Percentiles rank a stretch among this genome's conserved stretches.
Evolutionary conservation across 192 early-diverging fungal species (phyloP).

Genomic region (Podochytrium sp.): DNA sequence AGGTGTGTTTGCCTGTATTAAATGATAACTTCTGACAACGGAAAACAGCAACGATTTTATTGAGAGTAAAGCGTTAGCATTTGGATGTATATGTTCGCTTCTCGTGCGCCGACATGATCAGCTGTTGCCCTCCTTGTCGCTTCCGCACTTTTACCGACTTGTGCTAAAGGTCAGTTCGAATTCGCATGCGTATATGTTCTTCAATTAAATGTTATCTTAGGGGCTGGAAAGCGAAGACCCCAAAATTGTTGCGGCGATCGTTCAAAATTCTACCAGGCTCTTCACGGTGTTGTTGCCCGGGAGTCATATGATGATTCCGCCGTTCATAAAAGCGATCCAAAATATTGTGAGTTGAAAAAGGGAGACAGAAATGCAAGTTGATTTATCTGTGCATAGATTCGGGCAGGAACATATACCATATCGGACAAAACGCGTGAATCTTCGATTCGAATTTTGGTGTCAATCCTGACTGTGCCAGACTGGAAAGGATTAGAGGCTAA

Average conservation of each 20-base stretch:
- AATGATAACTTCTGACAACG: not conserved
- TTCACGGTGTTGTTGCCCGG: constrained; percentile 75
- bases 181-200: not conserved
- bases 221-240: constrained; percentile 61
- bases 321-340: constrained; percentile 65
- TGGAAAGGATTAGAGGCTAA: not conserved
- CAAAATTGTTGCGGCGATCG: constrained; percentile 65
- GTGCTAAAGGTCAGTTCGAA: constrained; percentile 55
- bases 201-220: constrained; percentile 37
- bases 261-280: constrained; percentile 68
- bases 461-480: constrained; percentile 44
- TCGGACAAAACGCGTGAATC: constrained; percentile 49
- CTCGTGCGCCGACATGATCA: constrained; percentile 80
- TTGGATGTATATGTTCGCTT: constrained; percentile 72
- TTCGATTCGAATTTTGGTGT: constrained; percentile 46
- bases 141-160: constrained; percentile 72
- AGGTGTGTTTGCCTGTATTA: constrained; percentile 43
- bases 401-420: too few species aligned
- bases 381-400: too few species aligned
- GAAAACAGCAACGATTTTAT: constrained; percentile 55
- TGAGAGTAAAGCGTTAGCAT: constrained; percentile 68
- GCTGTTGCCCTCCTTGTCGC: constrained; percentile 55
- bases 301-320: constrained; percentile 63
- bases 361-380: too few species aligned
- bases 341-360: constrained; percentile 51